Conservation (phyloP, 2,329 filamentous ascomycete species). For the Aschersonia sp. region DNA sequence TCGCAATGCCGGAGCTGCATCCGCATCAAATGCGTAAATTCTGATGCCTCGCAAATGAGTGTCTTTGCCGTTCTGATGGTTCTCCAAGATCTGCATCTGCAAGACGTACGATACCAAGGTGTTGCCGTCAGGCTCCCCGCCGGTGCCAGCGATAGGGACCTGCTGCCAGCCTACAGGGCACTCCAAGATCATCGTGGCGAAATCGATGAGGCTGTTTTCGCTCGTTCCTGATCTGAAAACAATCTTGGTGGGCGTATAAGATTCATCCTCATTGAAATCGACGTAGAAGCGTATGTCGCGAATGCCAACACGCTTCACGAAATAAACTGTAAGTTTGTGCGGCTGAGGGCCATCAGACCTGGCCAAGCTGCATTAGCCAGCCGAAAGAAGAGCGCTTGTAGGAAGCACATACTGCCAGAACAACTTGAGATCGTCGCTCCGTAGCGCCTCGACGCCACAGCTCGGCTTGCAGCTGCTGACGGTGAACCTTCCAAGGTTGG, state of each 20-base stretch:
- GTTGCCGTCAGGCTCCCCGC: conserved; percentile 49
- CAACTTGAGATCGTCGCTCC: conserved; percentile 54
- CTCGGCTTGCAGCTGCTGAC: conserved; percentile 72
- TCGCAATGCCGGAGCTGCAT: conserved; percentile 23
- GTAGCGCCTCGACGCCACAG: conserved; percentile 62
- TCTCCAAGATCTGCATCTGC: conserved; percentile 83
- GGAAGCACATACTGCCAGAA: conserved; percentile 61
- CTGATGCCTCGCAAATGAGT: conserved; percentile 93
- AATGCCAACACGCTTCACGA: conserved; percentile 70
- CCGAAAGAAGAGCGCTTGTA: not conserved
- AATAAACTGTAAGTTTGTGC: conserved; percentile 71
- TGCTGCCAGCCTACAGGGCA: conserved; percentile 84
- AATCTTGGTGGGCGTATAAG: conserved; percentile 91
- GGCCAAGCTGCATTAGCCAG: not conserved
- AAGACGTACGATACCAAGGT: conserved; percentile 80
- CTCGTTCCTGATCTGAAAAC: conserved; percentile 80
- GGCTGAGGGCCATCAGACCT: conserved; percentile 76
- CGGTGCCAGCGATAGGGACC: conserved; percentile 45
- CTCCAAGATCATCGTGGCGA: conserved; percentile 64
- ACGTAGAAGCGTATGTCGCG: conserved; percentile 70
- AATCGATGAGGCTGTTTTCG: conserved; percentile 82
- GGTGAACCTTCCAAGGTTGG: conserved; percentile 69
- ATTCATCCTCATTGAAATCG: conserved; percentile 87
- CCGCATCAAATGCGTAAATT: conserved; percentile 52
- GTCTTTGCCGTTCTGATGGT: conserved; percentile 98